Evolutionary conservation across 345 rosid species (phyloP), one percentile per base, ranked within the genome.

Genomic region (Ceriops decandra): DNA sequence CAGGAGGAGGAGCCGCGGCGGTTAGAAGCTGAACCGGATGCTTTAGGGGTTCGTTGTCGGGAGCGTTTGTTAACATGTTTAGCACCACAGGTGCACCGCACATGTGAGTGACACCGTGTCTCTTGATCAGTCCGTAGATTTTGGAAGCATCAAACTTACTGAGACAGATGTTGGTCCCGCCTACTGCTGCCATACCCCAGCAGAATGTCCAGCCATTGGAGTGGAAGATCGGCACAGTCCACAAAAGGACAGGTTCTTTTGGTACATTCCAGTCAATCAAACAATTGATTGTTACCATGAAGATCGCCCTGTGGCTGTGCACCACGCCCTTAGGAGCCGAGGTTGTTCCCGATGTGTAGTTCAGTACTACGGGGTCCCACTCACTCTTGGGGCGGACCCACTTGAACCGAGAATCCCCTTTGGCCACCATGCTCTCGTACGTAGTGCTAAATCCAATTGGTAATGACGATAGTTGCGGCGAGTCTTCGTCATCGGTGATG

Each of bases 401-500:
- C 57, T 58, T 35, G 62, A 74, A 74, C 49, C 9, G 27, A 6
- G 73, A 66, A 28, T 74, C 69, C 0, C 78, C 78, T 11, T 19
- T 64, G 20, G 42, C 66, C 57, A 74, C 74, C 64, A 69, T 42
- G n/a, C 33, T 51, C 19, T 74, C 78, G n/a, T 74, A 74, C 9
- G 69, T 68, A 9, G 72, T 42, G 3, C 51, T 64, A 36, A 71
- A 72, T 6, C 69, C 81, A 56, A 19, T 36, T 9, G 63, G 1
- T n/a, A 24, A 22, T 5, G 49, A 42, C 0, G 74, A 62, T 0
- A 70, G 60, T 5, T 66, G 63, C 20, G 52, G 74, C 9, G 26
- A 80, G 21, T 60, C 82, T 20, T 36, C 82, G 5, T 70, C 79
- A 46, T 85, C 90, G 9, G 72, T 63, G 76, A 88, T 79, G 52